Evolutionary conservation across 2,329 filamentous ascomycete species (phyloP), one percentile per base, ranked within the genome.

Genomic region (Exophiala mesophila): DNA sequence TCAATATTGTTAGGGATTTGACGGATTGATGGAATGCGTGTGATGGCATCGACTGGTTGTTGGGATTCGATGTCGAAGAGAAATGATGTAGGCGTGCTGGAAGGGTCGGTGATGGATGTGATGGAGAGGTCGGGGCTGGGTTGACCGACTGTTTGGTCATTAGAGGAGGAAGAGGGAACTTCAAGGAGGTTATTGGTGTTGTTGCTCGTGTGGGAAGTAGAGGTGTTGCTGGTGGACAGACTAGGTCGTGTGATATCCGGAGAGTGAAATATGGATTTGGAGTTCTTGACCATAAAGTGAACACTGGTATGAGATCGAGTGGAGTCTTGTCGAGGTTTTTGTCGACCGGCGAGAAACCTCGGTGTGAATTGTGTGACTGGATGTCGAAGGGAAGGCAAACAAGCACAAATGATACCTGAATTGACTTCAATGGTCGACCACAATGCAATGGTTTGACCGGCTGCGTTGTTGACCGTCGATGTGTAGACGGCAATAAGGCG

Each of bases 341-440:
- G 34, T 16, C 28, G 26, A 21, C n/a, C 20, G 28, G 38, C 38
- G 10, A 28, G 20, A 15, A 46, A 41, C 5, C 44, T 35, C 6
- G 44, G 44, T 23, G 18, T 28, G 13, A 38, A 19, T 20, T 41
- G 38, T 20, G 44, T 40, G 13, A 46, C 20, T 8, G 39, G 44
- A 19, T 46, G 44, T 12, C 44, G 38, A 26, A 46, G 15, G 8
- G 44, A 46, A 20, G 65, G 64, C 13, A 67, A 65, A 5, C 64
- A 68, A 26, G 63, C 60, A 28, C 64, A 64, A 5, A 68, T 56
- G 39, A 68, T 68, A 17, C 60, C 65, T 28, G 66, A 47, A 48
- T 67, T 67, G 47, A 63, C 63, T 41, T 68, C 65, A 41, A 68
- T 65, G 9, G 65, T 58, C 7, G 64, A 66, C 65, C 65, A 68